phyloP scores from a whole-genome alignment of 352 stramenopile genomes.

The Globisporangium uncinulatum region DNA sequence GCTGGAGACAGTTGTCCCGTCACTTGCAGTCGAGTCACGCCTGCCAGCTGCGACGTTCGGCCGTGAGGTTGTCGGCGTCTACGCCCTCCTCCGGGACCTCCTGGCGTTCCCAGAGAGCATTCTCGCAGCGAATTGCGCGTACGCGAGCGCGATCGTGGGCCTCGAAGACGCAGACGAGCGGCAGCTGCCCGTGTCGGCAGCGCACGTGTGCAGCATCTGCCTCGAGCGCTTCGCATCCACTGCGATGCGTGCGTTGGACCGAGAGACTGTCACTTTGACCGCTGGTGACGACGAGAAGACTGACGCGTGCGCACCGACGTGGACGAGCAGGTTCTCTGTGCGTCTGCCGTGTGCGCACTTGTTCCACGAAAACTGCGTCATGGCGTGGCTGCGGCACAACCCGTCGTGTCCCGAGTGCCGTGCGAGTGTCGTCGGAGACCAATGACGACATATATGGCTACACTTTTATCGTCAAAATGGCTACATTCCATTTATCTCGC shows the following conservation, averaged over 20 bases:
- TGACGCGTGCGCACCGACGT: conserved; percentile 2
- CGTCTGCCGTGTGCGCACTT: conserved; percentile 44
- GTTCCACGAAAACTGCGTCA: conserved; percentile 67
- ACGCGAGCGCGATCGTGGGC: conserved; percentile 53
- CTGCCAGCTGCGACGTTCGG: conserved; percentile 21
- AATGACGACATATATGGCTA: too few relatives aligned
- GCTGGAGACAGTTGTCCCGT: conserved; percentile 38
- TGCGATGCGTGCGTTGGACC: conserved; percentile 17
- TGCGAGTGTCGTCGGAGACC: conserved; percentile 19
- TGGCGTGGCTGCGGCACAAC: conserved; percentile 59
- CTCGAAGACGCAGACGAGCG: conserved; percentile 44
- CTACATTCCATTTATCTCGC: too few relatives aligned
- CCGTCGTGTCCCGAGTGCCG: conserved; percentile 54
- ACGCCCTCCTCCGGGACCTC: conserved; percentile 49
- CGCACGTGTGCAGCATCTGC: conserved; percentile 54
- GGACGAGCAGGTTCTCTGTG: conserved; percentile 21
- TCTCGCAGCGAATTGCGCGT: conserved; percentile 41
- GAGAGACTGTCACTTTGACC: too few relatives aligned
- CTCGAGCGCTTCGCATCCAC: conserved; percentile 28
- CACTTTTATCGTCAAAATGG: too few relatives aligned
- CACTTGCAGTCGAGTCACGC: conserved; percentile 37
- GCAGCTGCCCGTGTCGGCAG: conserved; percentile 20
- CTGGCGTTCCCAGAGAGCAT: conserved; percentile 41
- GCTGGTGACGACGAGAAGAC: background rate
- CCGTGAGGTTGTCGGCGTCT: conserved; percentile 35